Evolutionary conservation across 352 stramenopile species (phyloP), one percentile per base, ranked within the genome.

Genomic region (Aphanomyces invadans): DNA sequence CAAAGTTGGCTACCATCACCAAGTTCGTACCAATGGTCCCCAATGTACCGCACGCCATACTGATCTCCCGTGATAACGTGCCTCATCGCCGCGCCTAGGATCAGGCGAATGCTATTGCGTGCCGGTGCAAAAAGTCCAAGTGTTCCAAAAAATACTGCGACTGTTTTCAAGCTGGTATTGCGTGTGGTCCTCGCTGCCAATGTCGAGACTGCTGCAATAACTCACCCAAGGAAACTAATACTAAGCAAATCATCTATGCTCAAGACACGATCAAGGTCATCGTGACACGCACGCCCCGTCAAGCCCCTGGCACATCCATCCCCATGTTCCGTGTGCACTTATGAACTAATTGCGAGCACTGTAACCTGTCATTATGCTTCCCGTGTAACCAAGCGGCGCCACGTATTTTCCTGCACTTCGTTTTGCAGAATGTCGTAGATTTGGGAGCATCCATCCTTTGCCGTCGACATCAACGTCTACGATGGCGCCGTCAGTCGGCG

Each of bases 91-190:
- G 36, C 36, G 15, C 7, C 7, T 57, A 67, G 60, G 33, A 32
- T 21, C 21, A 29, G 10, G 31, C 60, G 19, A 56, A 67, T 38
- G 33, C 42, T 7, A 57, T 67, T 23, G 54, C 60, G 21, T 99
- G 97, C 70, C 90, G 90, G 68, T 99, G 97, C 80, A 98, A 98
- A 68, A 98, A 97, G 70, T 97, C 88, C 61, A 90, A 89, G 66
- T 99, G 96, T 83, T 76, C 98, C 25, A 99, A 99, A 74, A 99
- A 98, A 68, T 94, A 99, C 77, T 99, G 96, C 77, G 95, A 98
- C 74, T 99, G 97, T 76, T 99, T 98, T 75, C 83, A 98, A 75
- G 96, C 92, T 73, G 84, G 69, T 66, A 88, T 89, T 54, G 82
- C 72, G 76, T 98, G 97, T 71, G 93, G 90, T 5, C 75, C 78